Percentiles rank a stretch among this genome's conserved stretches.
phyloP scores from a whole-genome alignment of 2,329 filamentous ascomycete species.

The Alternaria ethzedia region DNA sequence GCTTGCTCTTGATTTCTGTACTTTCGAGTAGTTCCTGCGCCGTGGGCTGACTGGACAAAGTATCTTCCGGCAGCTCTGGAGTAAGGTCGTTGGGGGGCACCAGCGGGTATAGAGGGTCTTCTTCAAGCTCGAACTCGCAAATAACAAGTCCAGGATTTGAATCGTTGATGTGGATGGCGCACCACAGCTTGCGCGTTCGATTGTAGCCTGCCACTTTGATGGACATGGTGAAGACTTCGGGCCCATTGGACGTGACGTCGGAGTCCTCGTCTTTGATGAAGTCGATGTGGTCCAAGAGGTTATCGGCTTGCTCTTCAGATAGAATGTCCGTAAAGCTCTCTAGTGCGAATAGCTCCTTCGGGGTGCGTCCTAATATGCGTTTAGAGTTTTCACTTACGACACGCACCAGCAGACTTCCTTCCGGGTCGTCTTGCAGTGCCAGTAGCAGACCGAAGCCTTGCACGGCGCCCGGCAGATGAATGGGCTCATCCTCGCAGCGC shows the following conservation, averaged over 20 bases:
- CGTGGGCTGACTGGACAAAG: constrained; percentile 74
- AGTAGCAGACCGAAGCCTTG: constrained; percentile 82
- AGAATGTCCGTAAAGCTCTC: constrained; percentile 83
- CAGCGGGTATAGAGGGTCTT: constrained; percentile 73
- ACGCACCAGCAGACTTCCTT: constrained; percentile 70
- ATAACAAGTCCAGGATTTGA: constrained; percentile 71
- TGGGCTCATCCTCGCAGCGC: constrained; percentile 88
- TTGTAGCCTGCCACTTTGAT: constrained; percentile 63
- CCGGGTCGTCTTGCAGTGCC: constrained; percentile 72
- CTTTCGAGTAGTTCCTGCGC: constrained; percentile 76
- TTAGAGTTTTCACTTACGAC: constrained; percentile 83
- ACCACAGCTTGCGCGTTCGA: constrained; percentile 77
- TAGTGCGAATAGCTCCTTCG: constrained; percentile 75
- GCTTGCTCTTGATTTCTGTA: constrained; percentile 76
- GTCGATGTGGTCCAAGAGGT: constrained; percentile 83
- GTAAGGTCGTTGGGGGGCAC: constrained; percentile 64
- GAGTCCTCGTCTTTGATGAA: constrained; percentile 84
- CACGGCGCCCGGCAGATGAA: constrained; percentile 82
- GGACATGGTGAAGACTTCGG: constrained; percentile 83
- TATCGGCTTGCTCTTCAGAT: constrained; percentile 82
- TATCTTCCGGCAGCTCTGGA: constrained; percentile 73
- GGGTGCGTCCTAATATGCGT: constrained; percentile 76
- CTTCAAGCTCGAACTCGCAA: constrained; percentile 87
- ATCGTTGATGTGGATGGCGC: constrained; percentile 79
- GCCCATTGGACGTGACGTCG: constrained; percentile 76